A percentile compares a stretch with the other conserved stretches of the same genome.
Conservation (phyloP, 2,329 filamentous ascomycete species). For the Fusarium chuoi region DNA sequence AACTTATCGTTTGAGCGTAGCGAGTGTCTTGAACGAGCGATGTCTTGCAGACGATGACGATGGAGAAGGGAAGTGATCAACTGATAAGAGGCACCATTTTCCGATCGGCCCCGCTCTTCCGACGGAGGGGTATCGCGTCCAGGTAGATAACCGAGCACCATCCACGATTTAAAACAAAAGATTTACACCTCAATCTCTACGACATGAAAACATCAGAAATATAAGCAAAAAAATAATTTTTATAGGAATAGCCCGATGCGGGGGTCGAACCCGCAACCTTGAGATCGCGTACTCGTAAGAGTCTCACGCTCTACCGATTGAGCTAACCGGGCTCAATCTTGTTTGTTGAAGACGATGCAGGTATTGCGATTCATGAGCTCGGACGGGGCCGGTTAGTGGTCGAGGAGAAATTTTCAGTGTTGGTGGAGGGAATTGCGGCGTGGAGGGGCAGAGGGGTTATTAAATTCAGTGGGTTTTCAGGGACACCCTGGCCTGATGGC, state of each 20-base stretch:
- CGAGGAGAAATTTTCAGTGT: not conserved
- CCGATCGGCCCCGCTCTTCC: conserved; percentile 19
- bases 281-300: conserved; percentile 63
- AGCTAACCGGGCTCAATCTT: conserved; percentile 44
- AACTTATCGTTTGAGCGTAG: not conserved
- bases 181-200: not conserved
- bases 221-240: not conserved
- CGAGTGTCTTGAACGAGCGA: not conserved
- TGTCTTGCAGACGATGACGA: not conserved
- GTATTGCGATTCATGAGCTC: not conserved
- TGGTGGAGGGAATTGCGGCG: not conserved
- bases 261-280: conserved; percentile 66
- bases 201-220: not conserved
- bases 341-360: not conserved
- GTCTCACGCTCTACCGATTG: conserved; percentile 72
- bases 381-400: not conserved
- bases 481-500: conserved; percentile 17
- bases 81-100: conserved; percentile 6
- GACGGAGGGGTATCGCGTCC: not conserved
- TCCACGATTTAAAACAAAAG: not conserved
- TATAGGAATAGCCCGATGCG: conserved; percentile 51
- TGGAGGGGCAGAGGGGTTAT: conserved; percentile 6
- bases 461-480: conserved; percentile 10
- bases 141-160: not conserved
- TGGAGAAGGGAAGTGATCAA: not conserved